Conservation (phyloP, 441 rosid genomes). For the Melastoma candidum region DNA sequence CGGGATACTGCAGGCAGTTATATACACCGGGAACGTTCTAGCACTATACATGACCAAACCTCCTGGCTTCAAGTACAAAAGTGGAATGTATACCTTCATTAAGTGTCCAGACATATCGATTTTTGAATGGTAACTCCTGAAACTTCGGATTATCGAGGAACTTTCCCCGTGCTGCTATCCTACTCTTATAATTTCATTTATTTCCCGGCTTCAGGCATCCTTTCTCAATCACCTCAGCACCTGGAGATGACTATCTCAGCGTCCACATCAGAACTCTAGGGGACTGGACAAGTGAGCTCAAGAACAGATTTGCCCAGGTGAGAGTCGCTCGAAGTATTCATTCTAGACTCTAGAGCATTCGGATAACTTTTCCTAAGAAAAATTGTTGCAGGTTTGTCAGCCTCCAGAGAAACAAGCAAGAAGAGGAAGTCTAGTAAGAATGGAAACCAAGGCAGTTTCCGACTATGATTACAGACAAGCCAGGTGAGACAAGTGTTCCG, state of each 20-base stretch:
- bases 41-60: slow-evolving; percentile 86
- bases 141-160: background rate
- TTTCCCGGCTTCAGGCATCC: slow-evolving; percentile 58
- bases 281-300: slow-evolving; percentile 87
- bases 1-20: slow-evolving; percentile 49
- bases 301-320: slow-evolving; percentile 51
- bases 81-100: slow-evolving; percentile 94
- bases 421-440: slow-evolving; percentile 43
- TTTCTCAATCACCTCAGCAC: slow-evolving; percentile 91
- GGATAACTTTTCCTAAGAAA: background rate
- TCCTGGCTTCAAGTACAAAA: slow-evolving; percentile 59
- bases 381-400: slow-evolving; percentile 51
- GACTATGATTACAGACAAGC: slow-evolving; percentile 40
- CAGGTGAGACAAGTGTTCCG: slow-evolving; percentile 24
- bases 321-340: background rate
- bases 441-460: slow-evolving; percentile 53
- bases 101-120: slow-evolving; percentile 73
- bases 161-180: too few species aligned
- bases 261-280: slow-evolving; percentile 85
- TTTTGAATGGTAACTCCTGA: slow-evolving; percentile 57
- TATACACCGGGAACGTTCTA: slow-evolving; percentile 82
- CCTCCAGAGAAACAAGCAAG: slow-evolving; percentile 26
- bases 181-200: background rate
- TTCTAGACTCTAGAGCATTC: background rate
- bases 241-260: slow-evolving; percentile 74